A percentile compares a stretch with the other conserved stretches of the same genome.
Evolutionary conservation across 805 yeast species (phyloP).

Genomic region (Metschnikowia matae): DNA sequence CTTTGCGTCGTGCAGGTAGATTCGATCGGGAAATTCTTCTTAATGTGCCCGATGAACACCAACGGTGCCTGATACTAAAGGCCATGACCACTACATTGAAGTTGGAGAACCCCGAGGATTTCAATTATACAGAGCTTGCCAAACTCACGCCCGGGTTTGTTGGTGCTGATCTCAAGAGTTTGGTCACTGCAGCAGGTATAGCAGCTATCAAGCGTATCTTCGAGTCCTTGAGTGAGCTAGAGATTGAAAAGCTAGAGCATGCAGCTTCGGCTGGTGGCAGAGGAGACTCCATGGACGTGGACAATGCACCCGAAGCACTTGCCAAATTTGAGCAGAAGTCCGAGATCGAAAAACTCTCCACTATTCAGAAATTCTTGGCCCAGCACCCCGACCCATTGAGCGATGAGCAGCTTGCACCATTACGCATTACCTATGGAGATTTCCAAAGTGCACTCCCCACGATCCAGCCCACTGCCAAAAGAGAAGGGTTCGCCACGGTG

Average conservation of each 20-base stretch:
- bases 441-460: conserved; percentile 83
- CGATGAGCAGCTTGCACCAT: conserved; percentile 66
- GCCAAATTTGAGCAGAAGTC: conserved; percentile 29
- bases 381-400: conserved; percentile 80
- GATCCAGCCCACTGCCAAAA: conserved; percentile 93
- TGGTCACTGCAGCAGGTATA: conserved; percentile 93
- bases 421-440: conserved; percentile 74
- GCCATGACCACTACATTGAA: conserved; percentile 68
- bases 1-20: conserved; percentile 93
- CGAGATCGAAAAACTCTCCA: conserved; percentile 43
- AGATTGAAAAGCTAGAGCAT: conserved; percentile 12
- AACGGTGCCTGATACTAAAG: conserved; percentile 69
- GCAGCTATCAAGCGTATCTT: conserved; percentile 91
- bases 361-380: conserved; percentile 67
- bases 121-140: conserved; percentile 72
- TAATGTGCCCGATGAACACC: conserved; percentile 88
- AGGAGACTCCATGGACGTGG: conserved; percentile 33
- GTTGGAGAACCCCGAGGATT: conserved; percentile 48
- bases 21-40: conserved; percentile 93
- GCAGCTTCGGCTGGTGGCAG: neutral
- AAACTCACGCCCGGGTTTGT: conserved; percentile 96
- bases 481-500: conserved; percentile 98
- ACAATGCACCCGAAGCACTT: conserved; percentile 10
- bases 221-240: conserved; percentile 46
- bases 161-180: conserved; percentile 93